Base-by-base conservation (phyloP, 495 filamentous ascomycete species). In the Xylaria grammica region DNA sequence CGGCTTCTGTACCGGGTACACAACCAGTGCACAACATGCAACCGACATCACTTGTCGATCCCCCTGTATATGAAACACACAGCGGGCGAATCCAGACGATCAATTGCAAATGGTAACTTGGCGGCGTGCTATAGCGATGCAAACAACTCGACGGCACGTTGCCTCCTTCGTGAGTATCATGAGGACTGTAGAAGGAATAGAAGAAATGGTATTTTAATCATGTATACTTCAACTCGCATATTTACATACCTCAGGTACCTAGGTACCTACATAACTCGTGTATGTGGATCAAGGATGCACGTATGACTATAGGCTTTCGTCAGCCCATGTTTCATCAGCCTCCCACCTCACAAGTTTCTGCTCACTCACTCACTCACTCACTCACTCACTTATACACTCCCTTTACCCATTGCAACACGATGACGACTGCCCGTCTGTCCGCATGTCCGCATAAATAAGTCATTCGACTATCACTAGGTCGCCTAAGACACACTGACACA, bases 311-410 rank as follows among this genome's bases (percentile, higher is more conserved):
- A 9, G 40, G 15, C 13, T 9, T 57, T 57, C 54, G 54, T 57
- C 24, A 57, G 54, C 54, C 24, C 36, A 44, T 30, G 54, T 57
- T 57, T 57, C 54, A 57, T 44, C 38, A 19, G 38, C 38, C 54
- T 15, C 30, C 36, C 36, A 24, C 38, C 15, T 45, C 0, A 29
- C n/a, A n/a, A n/a, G n/a, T n/a, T n/a, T n/a, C n/a, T n/a, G 19
- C 54, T 26, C 30, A 8, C 3, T 20, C 1, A 38, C 19, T 40
- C 22, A 40, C 11, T 5, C 32, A 5, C 11, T 4, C 32, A 29
- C 54, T 26, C 30, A 8, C 3, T 20, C 1, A 38, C 19, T 40
- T n/a, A 40, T 36, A 36, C 32, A 5, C 11, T 4, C 32, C 5
- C 32, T 11, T 3, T 42, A 17, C 40, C 17, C 3, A 42, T 42